phyloP scores from a whole-genome alignment of 768 basidiomycete species.

The Rhizopogon rudus region DNA sequence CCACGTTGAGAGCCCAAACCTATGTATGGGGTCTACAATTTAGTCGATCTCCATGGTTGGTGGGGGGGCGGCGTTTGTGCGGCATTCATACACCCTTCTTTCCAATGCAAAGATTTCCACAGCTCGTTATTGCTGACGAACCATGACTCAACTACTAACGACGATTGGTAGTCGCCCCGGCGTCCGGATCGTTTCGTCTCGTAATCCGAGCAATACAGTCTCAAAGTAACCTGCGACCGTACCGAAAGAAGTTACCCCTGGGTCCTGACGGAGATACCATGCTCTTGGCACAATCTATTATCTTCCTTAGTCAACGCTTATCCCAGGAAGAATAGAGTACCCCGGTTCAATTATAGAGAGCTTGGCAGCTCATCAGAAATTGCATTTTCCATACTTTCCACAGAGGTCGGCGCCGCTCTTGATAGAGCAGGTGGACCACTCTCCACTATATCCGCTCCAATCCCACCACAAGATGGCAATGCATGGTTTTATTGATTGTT shows the following conservation, averaged over 20 bases:
- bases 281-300: constrained; percentile 2
- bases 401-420: background rate
- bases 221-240: background rate
- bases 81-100: constrained; percentile 5
- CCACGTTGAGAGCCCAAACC: too few species aligned
- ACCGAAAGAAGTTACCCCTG: background rate
- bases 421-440: background rate
- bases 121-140: background rate
- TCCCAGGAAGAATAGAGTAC: background rate
- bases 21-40: background rate
- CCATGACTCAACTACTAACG: background rate
- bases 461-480: constrained; percentile 8
- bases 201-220: background rate
- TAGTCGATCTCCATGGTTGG: background rate
- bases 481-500: background rate
- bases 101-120: background rate
- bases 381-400: background rate
- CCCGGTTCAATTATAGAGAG: constrained; percentile 1
- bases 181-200: background rate
- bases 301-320: background rate
- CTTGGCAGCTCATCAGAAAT: constrained; percentile 9
- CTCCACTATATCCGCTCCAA: constrained; percentile 16
- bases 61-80: constrained; percentile 21
- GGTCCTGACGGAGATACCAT: background rate
- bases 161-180: background rate